Base-by-base conservation (phyloP, 192 early-diverging fungal genomes). In the Spizellomyces sp. region DNA sequence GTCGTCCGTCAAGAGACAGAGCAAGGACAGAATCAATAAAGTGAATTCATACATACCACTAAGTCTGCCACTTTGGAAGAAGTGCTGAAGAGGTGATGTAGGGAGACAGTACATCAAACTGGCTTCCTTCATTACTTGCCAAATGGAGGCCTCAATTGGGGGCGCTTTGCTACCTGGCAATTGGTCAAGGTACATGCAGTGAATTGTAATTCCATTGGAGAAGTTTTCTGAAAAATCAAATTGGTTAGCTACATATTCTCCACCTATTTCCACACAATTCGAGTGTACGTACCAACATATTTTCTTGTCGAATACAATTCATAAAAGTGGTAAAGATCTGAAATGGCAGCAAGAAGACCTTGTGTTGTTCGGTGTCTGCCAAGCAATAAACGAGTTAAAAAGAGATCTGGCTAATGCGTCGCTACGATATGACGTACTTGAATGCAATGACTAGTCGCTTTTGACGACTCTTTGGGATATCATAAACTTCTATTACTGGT, bases 241-340 rank as follows among this genome's bases (percentile, higher is more conserved):
- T 36, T 3, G 27, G 86, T 69, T 41, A 50, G 41, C 14, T 48
- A 12, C 12, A 48, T 17, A 76, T 78, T 77, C 67, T 86, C 75
- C 85, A 77, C 12, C 65, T 41, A 14, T 45, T 36, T 75, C 86
- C 73, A 66, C 87, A 84, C 89, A 0, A 2, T 3, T 36, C 27
- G 27, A 36, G 27, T 36, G 27, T 36, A 0, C 27, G 27, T 36
- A 36, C 27, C 27, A 72, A 96, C 95, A 84, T 98, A 97, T 86
- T 98, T 98, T 72, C 96, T 87, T 64, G 95, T 94, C 67, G 95
- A 94, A 81, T 90, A 96, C 67, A 99, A 80, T 70, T 91, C 87
- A 83, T 99, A 99, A 86, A 91, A 99, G 87, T 99, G 96, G 87
- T 97, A 99, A 78, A 99, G 84, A 79, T 99, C 95, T 19, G 92